These are phyloP conservation scores for Cinnamomum chago DNA, from an alignment of 164 flowering plant species.

Conservation along the genomic window DNA sequence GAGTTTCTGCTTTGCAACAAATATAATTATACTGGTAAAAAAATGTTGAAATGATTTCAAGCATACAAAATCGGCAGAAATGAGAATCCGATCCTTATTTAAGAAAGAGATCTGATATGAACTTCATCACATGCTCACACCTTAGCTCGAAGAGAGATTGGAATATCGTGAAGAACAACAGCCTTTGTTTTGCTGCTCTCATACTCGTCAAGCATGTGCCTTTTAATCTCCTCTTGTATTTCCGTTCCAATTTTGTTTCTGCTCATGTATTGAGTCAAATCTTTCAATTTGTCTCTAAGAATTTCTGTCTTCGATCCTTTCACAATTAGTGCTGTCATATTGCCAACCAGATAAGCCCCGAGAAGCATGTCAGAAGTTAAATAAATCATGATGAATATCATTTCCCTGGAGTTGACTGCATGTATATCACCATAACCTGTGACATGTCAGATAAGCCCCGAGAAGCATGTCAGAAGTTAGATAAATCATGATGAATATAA, in stretches of 20 bases:
- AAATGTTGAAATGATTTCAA: background rate
- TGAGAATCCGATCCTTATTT: background rate
- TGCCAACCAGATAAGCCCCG: constrained; percentile 81
- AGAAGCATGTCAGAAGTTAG: constrained; percentile 82
- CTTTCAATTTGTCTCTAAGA: constrained; percentile 77
- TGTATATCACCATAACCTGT: constrained; percentile 92
- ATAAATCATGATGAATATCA: constrained; percentile 78
- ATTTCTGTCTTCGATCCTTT: constrained; percentile 82
- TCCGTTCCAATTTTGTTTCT: constrained; percentile 58
- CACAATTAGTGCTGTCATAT: constrained; percentile 80
- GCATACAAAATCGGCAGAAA: background rate
- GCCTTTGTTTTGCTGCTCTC: constrained; percentile 62
- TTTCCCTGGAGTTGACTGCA: constrained; percentile 75
- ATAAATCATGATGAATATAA: constrained; percentile 78
- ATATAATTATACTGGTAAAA: background rate
- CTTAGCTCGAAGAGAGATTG: constrained; percentile 66
- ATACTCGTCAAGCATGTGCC: constrained; percentile 59
- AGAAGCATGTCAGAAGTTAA: constrained; percentile 81
- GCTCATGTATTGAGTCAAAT: constrained; percentile 61
- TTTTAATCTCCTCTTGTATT: constrained; percentile 53
- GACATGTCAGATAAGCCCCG: constrained; percentile 77
- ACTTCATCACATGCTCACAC: constrained; percentile 18
- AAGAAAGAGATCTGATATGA: background rate
- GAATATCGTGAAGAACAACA: constrained; percentile 70
- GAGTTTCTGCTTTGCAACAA: too few species aligned